phyloP scores from a whole-genome alignment of 192 early-diverging fungal genomes.

The Phlyctochytrium bullatum region DNA sequence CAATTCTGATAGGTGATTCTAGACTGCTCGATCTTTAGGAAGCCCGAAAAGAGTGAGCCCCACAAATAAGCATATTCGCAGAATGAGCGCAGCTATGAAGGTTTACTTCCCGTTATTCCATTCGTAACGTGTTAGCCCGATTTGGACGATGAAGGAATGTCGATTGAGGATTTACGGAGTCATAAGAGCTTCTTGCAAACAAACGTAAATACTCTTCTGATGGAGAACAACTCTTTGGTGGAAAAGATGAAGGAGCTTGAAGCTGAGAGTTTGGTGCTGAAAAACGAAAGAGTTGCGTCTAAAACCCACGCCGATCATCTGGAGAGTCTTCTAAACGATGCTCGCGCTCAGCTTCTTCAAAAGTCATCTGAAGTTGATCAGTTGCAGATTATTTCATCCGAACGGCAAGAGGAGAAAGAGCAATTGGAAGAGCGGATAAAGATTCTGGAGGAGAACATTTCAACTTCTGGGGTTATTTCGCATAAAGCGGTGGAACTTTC shows the following conservation, averaged over 20 bases:
- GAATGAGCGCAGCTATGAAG: neutral
- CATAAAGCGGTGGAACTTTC: neutral
- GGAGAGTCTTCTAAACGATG: neutral
- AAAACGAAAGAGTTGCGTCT: neutral
- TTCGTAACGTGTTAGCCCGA: neutral
- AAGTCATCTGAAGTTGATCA: too few species aligned
- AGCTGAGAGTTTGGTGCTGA: neutral
- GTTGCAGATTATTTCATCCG: too few species aligned
- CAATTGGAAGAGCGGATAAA: constrained; percentile 1
- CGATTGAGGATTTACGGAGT: neutral
- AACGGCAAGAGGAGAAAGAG: too few species aligned
- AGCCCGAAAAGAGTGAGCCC: constrained; percentile 1
- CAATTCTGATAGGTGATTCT: neutral
- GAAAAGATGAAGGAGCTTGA: constrained; percentile 4
- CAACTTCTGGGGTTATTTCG: neutral
- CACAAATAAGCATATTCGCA: neutral
- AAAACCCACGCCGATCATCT: neutral
- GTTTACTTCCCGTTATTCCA: neutral
- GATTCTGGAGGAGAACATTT: neutral
- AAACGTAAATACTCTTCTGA: neutral
- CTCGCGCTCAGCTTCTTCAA: neutral
- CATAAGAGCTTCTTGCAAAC: constrained; percentile 9
- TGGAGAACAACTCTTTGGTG: constrained; percentile 7
- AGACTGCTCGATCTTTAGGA: neutral
- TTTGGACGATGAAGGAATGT: neutral